These are phyloP conservation scores for Xerocomus brunneocitrinus DNA, from an alignment of 768 basidiomycete genomes.

Conservation along the genomic window DNA sequence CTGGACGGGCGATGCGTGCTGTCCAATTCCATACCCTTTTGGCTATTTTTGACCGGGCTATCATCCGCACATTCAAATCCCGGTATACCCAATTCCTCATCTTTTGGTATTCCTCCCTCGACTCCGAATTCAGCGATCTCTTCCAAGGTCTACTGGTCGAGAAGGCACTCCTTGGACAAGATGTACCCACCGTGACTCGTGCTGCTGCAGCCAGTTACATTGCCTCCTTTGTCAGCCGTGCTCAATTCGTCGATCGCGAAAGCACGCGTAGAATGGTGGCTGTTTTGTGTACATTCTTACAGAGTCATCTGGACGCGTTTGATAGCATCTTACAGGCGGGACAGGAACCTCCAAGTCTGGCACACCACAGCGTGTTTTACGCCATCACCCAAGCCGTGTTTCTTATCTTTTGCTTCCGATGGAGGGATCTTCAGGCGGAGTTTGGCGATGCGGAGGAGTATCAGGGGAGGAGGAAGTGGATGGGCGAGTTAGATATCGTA, in stretches of 20 bases:
- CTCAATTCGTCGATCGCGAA: constrained; percentile 75
- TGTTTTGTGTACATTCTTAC: constrained; percentile 85
- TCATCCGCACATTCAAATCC: constrained; percentile 94
- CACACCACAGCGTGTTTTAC: constrained; percentile 76
- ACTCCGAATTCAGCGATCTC: constrained; percentile 82
- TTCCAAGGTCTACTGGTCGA: constrained; percentile 95
- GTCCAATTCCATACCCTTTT: constrained; percentile 84
- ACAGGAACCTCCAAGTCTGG: constrained; percentile 27
- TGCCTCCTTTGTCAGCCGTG: constrained; percentile 86
- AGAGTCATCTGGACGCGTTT: constrained; percentile 69
- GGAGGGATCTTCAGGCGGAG: constrained; percentile 77
- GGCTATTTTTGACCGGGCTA: constrained; percentile 88
- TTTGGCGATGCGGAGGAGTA: constrained; percentile 54
- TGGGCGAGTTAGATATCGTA: constrained; percentile 70
- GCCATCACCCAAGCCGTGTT: constrained; percentile 90
- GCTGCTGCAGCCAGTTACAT: constrained; percentile 94
- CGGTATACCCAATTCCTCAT: constrained; percentile 96
- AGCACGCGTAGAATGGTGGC: constrained; percentile 68
- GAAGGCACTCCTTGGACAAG: constrained; percentile 66
- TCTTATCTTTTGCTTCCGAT: constrained; percentile 96
- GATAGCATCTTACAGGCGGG: constrained; percentile 46
- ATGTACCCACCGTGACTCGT: constrained; percentile 69
- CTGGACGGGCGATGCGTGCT: constrained; percentile 39
- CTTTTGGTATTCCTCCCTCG: constrained; percentile 92
- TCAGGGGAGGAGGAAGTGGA: constrained; percentile 66